Base-by-base conservation (phyloP, 164 flowering plant genomes). In the Dillenia turbinata region DNA sequence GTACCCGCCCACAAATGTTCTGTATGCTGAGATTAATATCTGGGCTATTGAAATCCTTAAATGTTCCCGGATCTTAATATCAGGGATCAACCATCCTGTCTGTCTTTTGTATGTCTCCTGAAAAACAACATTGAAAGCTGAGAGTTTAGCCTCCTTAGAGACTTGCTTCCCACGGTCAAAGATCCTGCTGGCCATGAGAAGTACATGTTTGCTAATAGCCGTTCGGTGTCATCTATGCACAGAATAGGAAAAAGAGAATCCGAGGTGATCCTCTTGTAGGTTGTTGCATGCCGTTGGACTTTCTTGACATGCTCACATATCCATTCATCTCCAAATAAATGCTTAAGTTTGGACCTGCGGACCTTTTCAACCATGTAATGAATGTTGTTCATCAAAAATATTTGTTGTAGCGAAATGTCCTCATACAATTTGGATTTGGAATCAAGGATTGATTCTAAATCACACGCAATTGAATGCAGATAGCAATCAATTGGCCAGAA, bases 371-470 rank as follows among this genome's bases (percentile, higher is more conserved):
- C 87, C 71, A 85, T 82, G 82, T 87, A 87, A 59, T 79, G 78
- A 40, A 79, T 65, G 63, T 87, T 87, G 70, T 87, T 87, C 89
- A 89, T 80, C 59, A 89, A 60, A 66, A 91, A 91, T 9, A 91
- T 66, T 48, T 83, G 81, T 49, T 66, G 74, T 51, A 88, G 57
- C n/a, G n/a, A n/a, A n/a, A n/a, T n/a, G n/a, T n/a, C n/a, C n/a
- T n/a, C n/a, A n/a, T n/a, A n/a, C n/a, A n/a, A n/a, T n/a, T n/a
- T n/a, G n/a, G n/a, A n/a, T n/a, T 79, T 88, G 14, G 47, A 52
- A 2, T 72, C 73, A 15, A 90, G 85, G 58, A 77, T 88, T 55
- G 75, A 47, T 62, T 83, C 84, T 46, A 89, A 60, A 40, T 66
- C 45, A 12, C 73, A 73, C 12, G 76, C 69, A 15, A 83, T 26